phyloP scores from a whole-genome alignment of 148 eudicot species.

The Arctostaphylos glauca region DNA sequence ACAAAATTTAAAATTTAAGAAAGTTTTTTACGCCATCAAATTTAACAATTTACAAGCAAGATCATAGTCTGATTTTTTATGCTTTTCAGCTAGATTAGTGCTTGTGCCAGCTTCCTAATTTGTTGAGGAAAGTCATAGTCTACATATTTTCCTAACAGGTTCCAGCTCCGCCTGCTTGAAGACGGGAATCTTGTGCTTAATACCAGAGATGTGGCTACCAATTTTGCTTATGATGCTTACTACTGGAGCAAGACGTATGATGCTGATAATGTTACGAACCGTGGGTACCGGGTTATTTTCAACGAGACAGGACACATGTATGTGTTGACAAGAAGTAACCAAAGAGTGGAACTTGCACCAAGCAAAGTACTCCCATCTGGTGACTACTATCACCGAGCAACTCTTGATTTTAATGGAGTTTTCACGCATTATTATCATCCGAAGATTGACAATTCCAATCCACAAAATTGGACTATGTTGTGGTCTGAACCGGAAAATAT shows the following conservation, averaged over 20 bases:
- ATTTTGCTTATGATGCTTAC: conserved; percentile 28
- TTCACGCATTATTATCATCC: conserved; percentile 44
- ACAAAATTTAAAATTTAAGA: too few species aligned
- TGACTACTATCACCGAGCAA: conserved; percentile 40
- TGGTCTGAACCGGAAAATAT: conserved; percentile 42
- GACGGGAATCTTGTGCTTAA: conserved; percentile 40
- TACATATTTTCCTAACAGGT: conserved; percentile 18
- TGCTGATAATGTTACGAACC: conserved; percentile 3
- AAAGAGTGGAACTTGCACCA: conserved; percentile 18
- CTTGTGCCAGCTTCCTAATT: too few species aligned
- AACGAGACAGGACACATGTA: conserved; percentile 33
- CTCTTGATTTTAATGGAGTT: conserved; percentile 48
- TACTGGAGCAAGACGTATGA: conserved; percentile 21
- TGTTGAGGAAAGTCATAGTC: too few species aligned
- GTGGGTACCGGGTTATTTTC: conserved; percentile 26
- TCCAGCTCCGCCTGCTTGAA: conserved; percentile 20
- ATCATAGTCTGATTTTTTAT: too few species aligned
- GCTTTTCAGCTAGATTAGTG: too few species aligned
- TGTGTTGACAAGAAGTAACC: conserved; percentile 23
- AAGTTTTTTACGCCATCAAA: too few species aligned
- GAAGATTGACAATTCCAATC: background rate
- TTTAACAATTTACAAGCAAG: too few species aligned
- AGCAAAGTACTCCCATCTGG: background rate
- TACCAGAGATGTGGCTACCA: conserved; percentile 6
- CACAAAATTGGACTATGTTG: conserved; percentile 25